Evolutionary conservation across 2,329 filamentous ascomycete genomes (phyloP), one percentile per base, ranked within the genome.

Genomic region (Sclerotinia minor): DNA sequence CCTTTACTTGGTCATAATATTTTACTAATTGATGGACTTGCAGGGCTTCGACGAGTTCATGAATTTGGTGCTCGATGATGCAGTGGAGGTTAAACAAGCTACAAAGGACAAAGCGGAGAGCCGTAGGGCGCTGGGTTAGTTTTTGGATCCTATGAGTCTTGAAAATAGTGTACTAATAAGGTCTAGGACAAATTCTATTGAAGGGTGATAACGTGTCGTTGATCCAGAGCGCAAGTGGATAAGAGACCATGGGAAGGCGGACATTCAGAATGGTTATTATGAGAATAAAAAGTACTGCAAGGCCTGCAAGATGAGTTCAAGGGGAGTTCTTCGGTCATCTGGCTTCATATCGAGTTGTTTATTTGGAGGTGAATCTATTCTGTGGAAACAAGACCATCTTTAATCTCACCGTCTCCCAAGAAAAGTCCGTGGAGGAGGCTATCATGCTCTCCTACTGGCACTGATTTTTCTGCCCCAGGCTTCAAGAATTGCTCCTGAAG

Each of bases 11-110:
- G 32, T 15, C 21, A 29, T 38, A 52, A 41, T 35, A 32, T 52
- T 50, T 32, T 67, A 68, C 70, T 76, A 64, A 77, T 54, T 13
- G 58, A 73, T 66, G 24, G 15, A 50, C 26, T 2, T 47, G 1
- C 71, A 97, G 93, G 94, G 95, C 19, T 99, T 99, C 74, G 95
- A 99, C 79, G 95, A 99, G 80, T 99, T 98, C 82, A 97, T 99
- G 94, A 99, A 99, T 82, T 84, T 99, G 61, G 95, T 98, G 50
- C 86, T 97, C 73, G 95, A 99, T 77, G 93, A 99, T 75, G 95
- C 95, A 41, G 88, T 97, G 68, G 94, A 98, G 81, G 93, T 99
- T 55, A 91, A 89, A 79, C 86, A 92, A 77, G 83, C 92, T 67
- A 93, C 91, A 71, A 96, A 96, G 83, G 88, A 87, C 21, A 89